These are phyloP conservation scores for Nicotiana rustica DNA, from an alignment of 305 asterid species.

Conservation along the genomic window DNA sequence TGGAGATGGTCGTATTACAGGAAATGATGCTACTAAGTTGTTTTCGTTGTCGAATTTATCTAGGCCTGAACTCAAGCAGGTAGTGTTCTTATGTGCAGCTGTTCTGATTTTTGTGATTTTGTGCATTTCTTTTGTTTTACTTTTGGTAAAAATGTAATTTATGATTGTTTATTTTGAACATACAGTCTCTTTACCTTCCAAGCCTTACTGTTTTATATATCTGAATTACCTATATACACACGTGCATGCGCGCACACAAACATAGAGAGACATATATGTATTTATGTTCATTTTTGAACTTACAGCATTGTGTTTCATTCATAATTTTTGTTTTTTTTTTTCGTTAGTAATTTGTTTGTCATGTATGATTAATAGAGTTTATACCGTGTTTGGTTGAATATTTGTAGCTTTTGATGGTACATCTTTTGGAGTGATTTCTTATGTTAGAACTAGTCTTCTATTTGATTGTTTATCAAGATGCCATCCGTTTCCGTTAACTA, in stretches of 20 bases:
- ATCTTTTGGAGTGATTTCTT: background rate
- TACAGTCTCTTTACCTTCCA: background rate
- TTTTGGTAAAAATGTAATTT: background rate
- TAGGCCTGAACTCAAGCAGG: slow-evolving; percentile 78
- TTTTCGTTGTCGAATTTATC: slow-evolving; percentile 69
- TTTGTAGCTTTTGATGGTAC: background rate
- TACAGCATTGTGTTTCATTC: background rate
- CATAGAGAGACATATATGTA: background rate
- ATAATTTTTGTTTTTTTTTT: background rate
- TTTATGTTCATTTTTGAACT: background rate
- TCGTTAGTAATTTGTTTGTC: background rate
- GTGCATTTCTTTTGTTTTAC: background rate
- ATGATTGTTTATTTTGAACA: background rate
- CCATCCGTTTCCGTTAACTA: background rate
- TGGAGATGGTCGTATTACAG: slow-evolving; percentile 81
- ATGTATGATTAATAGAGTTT: background rate
- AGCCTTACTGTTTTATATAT: background rate
- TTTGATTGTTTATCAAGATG: background rate
- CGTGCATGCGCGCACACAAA: background rate
- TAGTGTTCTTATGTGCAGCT: slow-evolving; percentile 28
- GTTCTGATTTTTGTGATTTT: background rate
- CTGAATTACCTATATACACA: background rate
- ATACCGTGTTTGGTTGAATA: background rate
- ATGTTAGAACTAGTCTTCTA: slow-evolving; percentile 12
- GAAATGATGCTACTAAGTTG: slow-evolving; percentile 70